phyloP scores from a whole-genome alignment of 805 yeast genomes.

The Ogataea angusta region DNA sequence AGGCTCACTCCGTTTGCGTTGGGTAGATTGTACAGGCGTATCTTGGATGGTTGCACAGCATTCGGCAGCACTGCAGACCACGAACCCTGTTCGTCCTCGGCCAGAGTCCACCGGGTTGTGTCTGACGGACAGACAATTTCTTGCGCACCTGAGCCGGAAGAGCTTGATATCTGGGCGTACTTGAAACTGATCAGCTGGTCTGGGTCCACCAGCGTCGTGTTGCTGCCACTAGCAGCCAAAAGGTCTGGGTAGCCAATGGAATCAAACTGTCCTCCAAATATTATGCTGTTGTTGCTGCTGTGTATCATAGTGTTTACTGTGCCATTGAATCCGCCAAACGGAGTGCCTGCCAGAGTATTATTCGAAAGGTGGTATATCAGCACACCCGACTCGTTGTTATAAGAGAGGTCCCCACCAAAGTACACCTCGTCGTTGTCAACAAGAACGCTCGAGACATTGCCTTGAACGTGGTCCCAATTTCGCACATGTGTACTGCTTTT shows the following conservation, averaged over 20 bases:
- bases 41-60: constrained; percentile 61
- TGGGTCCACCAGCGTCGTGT: constrained; percentile 41
- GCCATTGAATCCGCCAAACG: constrained; percentile 77
- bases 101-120: constrained; percentile 48
- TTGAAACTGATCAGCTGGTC: constrained; percentile 61
- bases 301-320: constrained; percentile 59
- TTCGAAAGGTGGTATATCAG: constrained; percentile 57
- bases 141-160: constrained; percentile 30
- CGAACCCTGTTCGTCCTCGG: constrained; percentile 51
- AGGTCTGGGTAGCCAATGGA: constrained; percentile 54
- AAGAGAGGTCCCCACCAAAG: constrained; percentile 76
- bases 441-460: constrained; percentile 42
- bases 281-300: constrained; percentile 45
- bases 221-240: constrained; percentile 32
- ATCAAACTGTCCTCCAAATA: constrained; percentile 78
- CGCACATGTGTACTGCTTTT: constrained; percentile 3
- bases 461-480: constrained; percentile 33
- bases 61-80: constrained; percentile 61
- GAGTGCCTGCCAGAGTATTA: constrained; percentile 42
- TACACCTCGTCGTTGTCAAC: constrained; percentile 54
- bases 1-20: constrained; percentile 46
- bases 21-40: constrained; percentile 66
- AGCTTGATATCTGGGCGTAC: constrained; percentile 51
- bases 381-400: constrained; percentile 49
- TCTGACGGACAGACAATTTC: constrained; percentile 58